Percentiles rank a stretch among this genome's conserved stretches.
These are phyloP conservation scores for Heteromeles arbutifolia DNA, from an alignment of 306 rosid genomes.

Conservation along the genomic window DNA sequence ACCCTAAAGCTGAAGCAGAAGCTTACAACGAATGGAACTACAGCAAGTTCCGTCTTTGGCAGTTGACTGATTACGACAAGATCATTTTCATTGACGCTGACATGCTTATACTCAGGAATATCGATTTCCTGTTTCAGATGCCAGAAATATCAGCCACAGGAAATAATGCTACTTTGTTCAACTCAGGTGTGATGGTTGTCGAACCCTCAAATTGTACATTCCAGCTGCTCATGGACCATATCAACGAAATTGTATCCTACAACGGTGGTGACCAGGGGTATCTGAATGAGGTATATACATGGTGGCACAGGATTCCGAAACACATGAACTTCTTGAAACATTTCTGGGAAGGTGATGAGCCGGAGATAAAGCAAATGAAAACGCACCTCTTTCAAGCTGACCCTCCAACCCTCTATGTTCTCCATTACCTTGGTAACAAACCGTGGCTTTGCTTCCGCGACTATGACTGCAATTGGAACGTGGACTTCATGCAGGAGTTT, in stretches of 20 bases:
- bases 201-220: constrained; percentile 85
- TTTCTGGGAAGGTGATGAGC: constrained; percentile 82
- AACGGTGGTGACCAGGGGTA: constrained; percentile 92
- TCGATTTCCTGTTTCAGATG: constrained; percentile 81
- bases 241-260: constrained; percentile 72
- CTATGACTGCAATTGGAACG: constrained; percentile 91
- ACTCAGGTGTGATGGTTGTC: constrained; percentile 81
- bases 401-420: constrained; percentile 72
- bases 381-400: constrained; percentile 68
- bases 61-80: constrained; percentile 78
- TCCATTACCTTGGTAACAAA: constrained; percentile 74
- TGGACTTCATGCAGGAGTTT: constrained; percentile 58
- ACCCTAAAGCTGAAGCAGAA: constrained; percentile 79
- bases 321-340: constrained; percentile 94
- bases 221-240: constrained; percentile 73
- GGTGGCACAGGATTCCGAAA: constrained; percentile 90
- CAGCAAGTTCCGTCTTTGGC: constrained; percentile 92
- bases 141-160: constrained; percentile 80
- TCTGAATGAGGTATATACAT: constrained; percentile 75
- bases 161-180: constrained; percentile 72
- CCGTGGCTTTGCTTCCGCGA: constrained; percentile 92
- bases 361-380: constrained; percentile 51
- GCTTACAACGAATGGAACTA: constrained; percentile 95
- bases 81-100: constrained; percentile 87
- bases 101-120: constrained; percentile 68